These are phyloP conservation scores for Paxillus rubicundulus DNA, from an alignment of 768 basidiomycete genomes.

Conservation along the genomic window DNA sequence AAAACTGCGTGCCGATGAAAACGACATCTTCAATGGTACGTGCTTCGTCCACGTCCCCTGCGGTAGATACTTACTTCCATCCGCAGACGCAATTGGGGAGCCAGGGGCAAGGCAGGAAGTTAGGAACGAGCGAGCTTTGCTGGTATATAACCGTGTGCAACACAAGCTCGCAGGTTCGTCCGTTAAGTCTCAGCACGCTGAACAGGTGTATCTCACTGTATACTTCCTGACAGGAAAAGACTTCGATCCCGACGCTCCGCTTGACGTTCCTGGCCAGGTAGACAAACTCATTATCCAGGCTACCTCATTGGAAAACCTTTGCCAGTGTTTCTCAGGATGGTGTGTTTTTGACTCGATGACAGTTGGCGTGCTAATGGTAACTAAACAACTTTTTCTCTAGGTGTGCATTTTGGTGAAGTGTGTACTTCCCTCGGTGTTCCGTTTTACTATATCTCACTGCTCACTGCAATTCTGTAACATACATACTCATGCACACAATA, in stretches of 20 bases:
- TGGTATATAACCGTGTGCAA: constrained; percentile 92
- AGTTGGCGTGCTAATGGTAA: not conserved
- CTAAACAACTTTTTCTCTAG: constrained; percentile 24
- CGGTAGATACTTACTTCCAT: constrained; percentile 1
- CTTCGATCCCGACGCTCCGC: constrained; percentile 79
- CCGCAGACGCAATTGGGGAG: constrained; percentile 44
- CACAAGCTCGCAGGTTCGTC: constrained; percentile 85
- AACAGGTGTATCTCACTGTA: not conserved
- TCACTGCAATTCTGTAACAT: constrained; percentile 23
- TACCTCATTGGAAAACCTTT: constrained; percentile 90
- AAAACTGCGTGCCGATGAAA: constrained; percentile 87
- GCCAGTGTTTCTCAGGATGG: constrained; percentile 97
- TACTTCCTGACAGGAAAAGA: constrained; percentile 63
- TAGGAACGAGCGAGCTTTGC: constrained; percentile 85
- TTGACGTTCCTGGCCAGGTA: constrained; percentile 82
- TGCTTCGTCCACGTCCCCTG: not conserved
- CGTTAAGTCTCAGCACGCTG: not conserved
- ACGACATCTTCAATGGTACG: constrained; percentile 88
- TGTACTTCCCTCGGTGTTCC: not conserved
- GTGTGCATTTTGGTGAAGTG: constrained; percentile 74
- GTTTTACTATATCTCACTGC: constrained; percentile 17
- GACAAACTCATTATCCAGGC: constrained; percentile 92
- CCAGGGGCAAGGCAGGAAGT: constrained; percentile 73
- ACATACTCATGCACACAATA: constrained; percentile 7
- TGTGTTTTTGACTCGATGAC: constrained; percentile 21